A percentile compares a stretch with the other conserved stretches of the same genome.
These are phyloP conservation scores for Rhododendron griersonianum DNA, from an alignment of 148 eudicot genomes.

Conservation along the genomic window DNA sequence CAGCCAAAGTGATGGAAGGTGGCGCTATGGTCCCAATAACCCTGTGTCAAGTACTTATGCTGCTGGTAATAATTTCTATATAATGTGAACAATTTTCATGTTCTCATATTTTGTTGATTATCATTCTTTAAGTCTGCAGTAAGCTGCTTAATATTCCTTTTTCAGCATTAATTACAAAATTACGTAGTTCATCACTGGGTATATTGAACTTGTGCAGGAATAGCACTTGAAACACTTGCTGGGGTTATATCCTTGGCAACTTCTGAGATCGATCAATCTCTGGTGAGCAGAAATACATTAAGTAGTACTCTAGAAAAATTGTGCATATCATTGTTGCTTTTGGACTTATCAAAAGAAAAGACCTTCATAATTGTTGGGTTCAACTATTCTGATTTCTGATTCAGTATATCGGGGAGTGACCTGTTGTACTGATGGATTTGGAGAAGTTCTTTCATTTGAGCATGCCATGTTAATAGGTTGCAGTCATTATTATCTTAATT, in stretches of 20 bases:
- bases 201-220: slow-evolving; percentile 43
- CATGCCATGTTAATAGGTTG: not conserved
- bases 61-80: slow-evolving; percentile 55
- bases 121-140: not conserved
- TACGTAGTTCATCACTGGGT: not conserved
- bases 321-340: not conserved
- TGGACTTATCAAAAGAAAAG: not conserved
- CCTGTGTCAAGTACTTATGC: slow-evolving; percentile 89
- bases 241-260: slow-evolving; percentile 77
- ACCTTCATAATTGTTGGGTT: not conserved
- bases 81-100: not conserved
- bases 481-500: not conserved
- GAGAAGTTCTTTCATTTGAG: not conserved
- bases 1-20: slow-evolving; percentile 96
- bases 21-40: slow-evolving; percentile 81
- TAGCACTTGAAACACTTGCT: slow-evolving; percentile 84
- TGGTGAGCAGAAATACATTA: slow-evolving; percentile 41
- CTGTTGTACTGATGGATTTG: not conserved
- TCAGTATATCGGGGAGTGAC: not conserved
- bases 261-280: slow-evolving; percentile 64
- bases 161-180: not conserved
- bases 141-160: not conserved
- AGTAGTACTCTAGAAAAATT: not conserved
- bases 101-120: not conserved
- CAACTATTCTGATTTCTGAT: not conserved